Base-by-base conservation (phyloP, 2,329 filamentous ascomycete genomes). In the Aaosphaeria pasadenensis region DNA sequence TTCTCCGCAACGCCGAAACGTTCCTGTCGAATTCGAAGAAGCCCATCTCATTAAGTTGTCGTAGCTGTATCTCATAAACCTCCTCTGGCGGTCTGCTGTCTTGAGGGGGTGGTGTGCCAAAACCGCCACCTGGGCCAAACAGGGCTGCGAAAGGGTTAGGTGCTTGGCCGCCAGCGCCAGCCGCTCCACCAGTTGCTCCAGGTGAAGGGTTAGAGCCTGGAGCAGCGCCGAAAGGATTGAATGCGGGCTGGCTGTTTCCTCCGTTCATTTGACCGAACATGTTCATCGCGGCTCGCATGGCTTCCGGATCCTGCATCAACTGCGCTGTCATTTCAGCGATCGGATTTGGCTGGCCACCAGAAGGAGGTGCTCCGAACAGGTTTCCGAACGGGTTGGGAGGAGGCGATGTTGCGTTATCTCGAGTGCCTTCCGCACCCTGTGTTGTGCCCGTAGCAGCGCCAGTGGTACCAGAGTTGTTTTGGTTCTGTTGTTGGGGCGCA, bases 21-120 rank as follows among this genome's bases (percentile, higher is more conserved):
- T 99, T 99, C 58, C 88, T 78, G 45, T 99, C 92, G 64, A 97
- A 99, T 66, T 99, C 91, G 67, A 85, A 96, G 74, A 99, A 99
- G 3, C 94, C 94, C 94, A 99, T 99, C 57, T 97, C 94, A 69
- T 99, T 99, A 53, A 99, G 75, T 73, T 97, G 91, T 51, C 90
- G 80, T 43, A 99, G 77, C 72, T 99, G 92, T 31, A 89, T 85
- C 3, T 88, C 91, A 61, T 96, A 99, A 50, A 89, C 79, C 72
- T 97, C 94, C 76, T 99, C 94, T 0, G 94, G 92, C 4, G 94
- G 91, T 53, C 92, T 82, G 63, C 80, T 95, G 72, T 99, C 94
- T 3, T 80, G 72, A 5, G 90, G 87, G 33, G 66, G 56, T n/a
- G 65, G 63, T n/a, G 65, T 51, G 5, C 57, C 57, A n/a, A 69